These are phyloP conservation scores for Tolypocladium nubicola DNA, from an alignment of 2,329 filamentous ascomycete species.

Conservation along the genomic window DNA sequence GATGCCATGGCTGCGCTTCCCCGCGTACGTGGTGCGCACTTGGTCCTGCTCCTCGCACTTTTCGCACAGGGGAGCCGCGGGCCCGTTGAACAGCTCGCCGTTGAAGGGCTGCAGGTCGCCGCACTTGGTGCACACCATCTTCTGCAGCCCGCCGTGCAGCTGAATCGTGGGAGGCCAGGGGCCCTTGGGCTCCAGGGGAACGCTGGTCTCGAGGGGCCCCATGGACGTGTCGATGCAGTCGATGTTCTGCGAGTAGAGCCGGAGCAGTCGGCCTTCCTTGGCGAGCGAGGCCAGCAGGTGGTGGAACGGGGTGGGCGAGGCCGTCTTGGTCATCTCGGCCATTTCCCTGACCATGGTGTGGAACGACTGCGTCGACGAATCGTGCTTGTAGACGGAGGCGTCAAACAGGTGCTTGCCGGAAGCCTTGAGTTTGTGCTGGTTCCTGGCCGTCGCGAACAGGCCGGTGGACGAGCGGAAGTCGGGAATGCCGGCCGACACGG, in stretches of 20 bases:
- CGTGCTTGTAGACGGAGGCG: constrained; percentile 92
- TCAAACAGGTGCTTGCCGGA: constrained; percentile 96
- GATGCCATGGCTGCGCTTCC: constrained; percentile 88
- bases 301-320: constrained; percentile 81
- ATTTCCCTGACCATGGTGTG: constrained; percentile 93
- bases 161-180: constrained; percentile 93
- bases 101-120: constrained; percentile 66
- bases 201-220: constrained; percentile 64
- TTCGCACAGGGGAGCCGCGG: constrained; percentile 69
- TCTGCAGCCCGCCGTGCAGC: constrained; percentile 83
- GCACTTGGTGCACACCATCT: constrained; percentile 97
- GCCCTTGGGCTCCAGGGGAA: constrained; percentile 72
- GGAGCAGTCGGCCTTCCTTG: constrained; percentile 73
- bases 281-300: constrained; percentile 86
- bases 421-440: constrained; percentile 75
- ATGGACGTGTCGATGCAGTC: constrained; percentile 87
- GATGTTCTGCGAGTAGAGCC: constrained; percentile 93
- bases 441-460: constrained; percentile 75
- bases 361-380: constrained; percentile 78
- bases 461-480: constrained; percentile 91
- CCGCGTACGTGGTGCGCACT: constrained; percentile 63
- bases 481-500: constrained; percentile 90
- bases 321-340: constrained; percentile 64
- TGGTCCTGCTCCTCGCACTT: constrained; percentile 66
- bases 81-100: constrained; percentile 69